Conservation (phyloP, 495 filamentous ascomycete species). For the Hyaloscypha variabilis region DNA sequence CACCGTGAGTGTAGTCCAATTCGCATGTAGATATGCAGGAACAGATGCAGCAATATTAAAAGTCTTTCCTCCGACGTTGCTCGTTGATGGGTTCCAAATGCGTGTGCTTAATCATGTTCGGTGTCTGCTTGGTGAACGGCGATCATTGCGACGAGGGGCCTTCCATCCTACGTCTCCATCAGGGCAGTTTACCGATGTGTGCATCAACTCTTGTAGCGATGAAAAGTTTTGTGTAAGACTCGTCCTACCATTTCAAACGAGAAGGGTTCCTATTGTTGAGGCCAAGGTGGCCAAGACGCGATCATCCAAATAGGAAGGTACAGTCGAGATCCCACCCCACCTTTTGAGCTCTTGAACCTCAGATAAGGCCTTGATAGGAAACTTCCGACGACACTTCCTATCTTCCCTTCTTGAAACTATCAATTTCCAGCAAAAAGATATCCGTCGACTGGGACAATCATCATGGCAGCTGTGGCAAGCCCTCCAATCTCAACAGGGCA, state of each 20-base stretch:
- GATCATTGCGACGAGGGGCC: not conserved
- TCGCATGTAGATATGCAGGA: not conserved
- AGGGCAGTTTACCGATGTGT: not conserved
- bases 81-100: not conserved
- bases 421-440: not conserved
- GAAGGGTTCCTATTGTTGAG: not conserved
- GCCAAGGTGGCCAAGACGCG: not conserved
- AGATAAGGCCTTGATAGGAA: not conserved
- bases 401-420: not conserved
- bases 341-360: not conserved
- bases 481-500: not conserved
- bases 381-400: not conserved
- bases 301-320: not conserved
- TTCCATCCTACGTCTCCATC: not conserved
- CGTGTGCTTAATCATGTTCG: not conserved
- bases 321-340: not conserved
- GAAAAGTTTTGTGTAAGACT: not conserved
- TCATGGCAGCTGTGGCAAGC: conserved; percentile 9
- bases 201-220: not conserved
- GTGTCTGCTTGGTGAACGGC: not conserved
- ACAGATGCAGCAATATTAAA: not conserved
- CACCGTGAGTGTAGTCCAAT: not conserved
- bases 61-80: not conserved
- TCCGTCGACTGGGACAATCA: not conserved
- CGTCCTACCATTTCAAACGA: not conserved